These are phyloP conservation scores for Tardiomyces depauwii DNA, from an alignment of 1,139 yeast species.

Conservation along the genomic window DNA sequence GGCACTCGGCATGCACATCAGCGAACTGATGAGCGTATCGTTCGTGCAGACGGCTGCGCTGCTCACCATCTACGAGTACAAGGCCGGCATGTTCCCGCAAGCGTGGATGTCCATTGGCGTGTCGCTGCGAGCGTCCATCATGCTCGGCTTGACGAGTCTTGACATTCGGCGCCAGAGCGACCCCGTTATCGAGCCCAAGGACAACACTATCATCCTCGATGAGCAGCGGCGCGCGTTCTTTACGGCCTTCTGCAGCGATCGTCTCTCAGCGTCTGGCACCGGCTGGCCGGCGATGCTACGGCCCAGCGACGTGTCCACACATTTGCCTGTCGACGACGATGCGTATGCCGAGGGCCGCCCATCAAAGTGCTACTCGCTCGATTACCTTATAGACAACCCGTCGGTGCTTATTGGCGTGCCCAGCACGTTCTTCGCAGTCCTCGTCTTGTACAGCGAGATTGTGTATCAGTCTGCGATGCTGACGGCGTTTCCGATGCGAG, in stretches of 20 bases:
- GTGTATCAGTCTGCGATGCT: neutral
- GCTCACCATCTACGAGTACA: slow-evolving; percentile 17
- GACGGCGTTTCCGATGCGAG: neutral
- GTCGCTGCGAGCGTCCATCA: slow-evolving; percentile 15
- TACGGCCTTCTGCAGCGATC: slow-evolving; percentile 17
- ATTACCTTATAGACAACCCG: neutral
- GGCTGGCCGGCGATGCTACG: slow-evolving; percentile 19
- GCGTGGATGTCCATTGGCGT: slow-evolving; percentile 24
- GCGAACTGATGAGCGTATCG: slow-evolving; percentile 11
- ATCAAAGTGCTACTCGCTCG: neutral
- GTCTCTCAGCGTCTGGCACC: slow-evolving; percentile 18
- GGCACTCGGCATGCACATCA: slow-evolving; percentile 4
- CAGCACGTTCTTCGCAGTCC: neutral
- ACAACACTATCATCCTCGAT: slow-evolving; percentile 14
- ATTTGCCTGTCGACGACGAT: slow-evolving; percentile 19
- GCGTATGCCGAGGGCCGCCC: slow-evolving; percentile 9
- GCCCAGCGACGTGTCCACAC: slow-evolving; percentile 14
- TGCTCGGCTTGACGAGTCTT: slow-evolving; percentile 15
- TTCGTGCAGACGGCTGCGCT: slow-evolving; percentile 19
- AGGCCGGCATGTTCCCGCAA: slow-evolving; percentile 17
- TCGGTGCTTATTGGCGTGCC: neutral
- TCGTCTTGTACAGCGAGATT: neutral
- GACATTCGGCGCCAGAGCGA: slow-evolving; percentile 9
- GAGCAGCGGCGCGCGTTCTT: slow-evolving; percentile 23
- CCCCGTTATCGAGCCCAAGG: slow-evolving; percentile 2